Conservation (phyloP, 192 early-diverging fungal genomes). For the Funneliformis geosporum region DNA sequence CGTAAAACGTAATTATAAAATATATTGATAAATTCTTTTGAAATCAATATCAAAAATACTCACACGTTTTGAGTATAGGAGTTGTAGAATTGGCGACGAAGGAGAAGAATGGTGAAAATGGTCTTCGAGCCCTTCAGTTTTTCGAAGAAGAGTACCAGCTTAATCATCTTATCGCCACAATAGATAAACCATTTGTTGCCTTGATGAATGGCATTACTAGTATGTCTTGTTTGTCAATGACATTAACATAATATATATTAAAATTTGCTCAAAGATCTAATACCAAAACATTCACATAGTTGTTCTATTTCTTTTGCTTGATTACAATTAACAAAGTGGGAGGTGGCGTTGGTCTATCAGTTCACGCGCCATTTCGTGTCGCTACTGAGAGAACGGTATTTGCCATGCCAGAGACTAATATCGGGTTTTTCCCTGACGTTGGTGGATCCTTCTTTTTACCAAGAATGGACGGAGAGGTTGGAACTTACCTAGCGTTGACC, state of each 20-base stretch:
- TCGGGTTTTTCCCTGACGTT: conserved; percentile 97
- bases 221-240: conserved; percentile 39
- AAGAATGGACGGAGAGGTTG: conserved; percentile 91
- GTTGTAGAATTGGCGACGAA: conserved; percentile 48
- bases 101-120: conserved; percentile 40
- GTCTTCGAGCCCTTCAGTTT: conserved; percentile 64
- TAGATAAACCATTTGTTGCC: conserved; percentile 85
- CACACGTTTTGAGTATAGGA: not conserved
- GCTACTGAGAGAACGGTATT: conserved; percentile 95
- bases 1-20: conserved; percentile 54
- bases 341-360: conserved; percentile 93
- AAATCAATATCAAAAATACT: not conserved
- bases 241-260: not conserved
- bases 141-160: conserved; percentile 91
- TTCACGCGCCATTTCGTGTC: conserved; percentile 94
- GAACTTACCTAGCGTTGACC: conserved; percentile 90
- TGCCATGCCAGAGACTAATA: conserved; percentile 97
- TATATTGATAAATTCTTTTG: not conserved
- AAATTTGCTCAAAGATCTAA: not conserved
- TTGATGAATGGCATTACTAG: conserved; percentile 87
- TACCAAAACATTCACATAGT: conserved; percentile 19
- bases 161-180: conserved; percentile 89
- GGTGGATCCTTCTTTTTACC: conserved; percentile 95
- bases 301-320: not conserved
- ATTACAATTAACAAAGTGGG: conserved; percentile 71